Evolutionary conservation across 1,284 basidiomycete genomes (phyloP).

Genomic region (Chiua sp.): DNA sequence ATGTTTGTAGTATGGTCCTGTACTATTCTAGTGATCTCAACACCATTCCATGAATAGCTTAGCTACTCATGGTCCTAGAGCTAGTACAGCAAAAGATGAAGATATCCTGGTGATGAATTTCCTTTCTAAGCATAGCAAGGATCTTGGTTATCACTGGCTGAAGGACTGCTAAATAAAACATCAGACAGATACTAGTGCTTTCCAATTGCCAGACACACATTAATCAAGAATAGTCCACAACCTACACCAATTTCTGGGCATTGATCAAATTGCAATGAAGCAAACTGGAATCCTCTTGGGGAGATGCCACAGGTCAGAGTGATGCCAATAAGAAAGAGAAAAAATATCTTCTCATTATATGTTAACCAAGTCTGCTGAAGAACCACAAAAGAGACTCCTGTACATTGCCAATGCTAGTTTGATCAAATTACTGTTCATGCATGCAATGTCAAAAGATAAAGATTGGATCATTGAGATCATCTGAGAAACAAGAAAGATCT

Average conservation of each 20-base stretch:
- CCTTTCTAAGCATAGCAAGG: not conserved
- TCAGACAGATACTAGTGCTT: no score
- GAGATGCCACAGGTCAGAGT: conserved; percentile 2
- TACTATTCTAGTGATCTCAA: not conserved
- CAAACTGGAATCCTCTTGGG: conserved; percentile 4
- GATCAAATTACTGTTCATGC: not conserved
- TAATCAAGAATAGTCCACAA: conserved; percentile 7
- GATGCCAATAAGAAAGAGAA: not conserved
- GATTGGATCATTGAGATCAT: conserved; percentile 1
- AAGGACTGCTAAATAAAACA: conserved; percentile 5
- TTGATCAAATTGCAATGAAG: not conserved
- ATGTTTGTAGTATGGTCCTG: not conserved
- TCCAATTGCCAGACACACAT: conserved; percentile 1
- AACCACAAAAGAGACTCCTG: not conserved
- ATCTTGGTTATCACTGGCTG: not conserved
- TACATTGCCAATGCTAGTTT: not conserved
- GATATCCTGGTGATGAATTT: not conserved
- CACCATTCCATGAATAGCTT: not conserved
- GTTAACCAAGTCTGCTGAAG: not conserved
- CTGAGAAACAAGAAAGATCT: not conserved
- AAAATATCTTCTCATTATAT: not conserved
- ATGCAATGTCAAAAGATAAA: conserved; percentile 4
- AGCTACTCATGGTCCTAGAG: no score
- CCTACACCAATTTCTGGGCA: not conserved
- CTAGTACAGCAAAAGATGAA: conserved; percentile 2